Percentiles rank a stretch among this genome's conserved stretches.
Evolutionary conservation across 768 basidiomycete species (phyloP).

Genomic region (Fibroporia radiculosa): DNA sequence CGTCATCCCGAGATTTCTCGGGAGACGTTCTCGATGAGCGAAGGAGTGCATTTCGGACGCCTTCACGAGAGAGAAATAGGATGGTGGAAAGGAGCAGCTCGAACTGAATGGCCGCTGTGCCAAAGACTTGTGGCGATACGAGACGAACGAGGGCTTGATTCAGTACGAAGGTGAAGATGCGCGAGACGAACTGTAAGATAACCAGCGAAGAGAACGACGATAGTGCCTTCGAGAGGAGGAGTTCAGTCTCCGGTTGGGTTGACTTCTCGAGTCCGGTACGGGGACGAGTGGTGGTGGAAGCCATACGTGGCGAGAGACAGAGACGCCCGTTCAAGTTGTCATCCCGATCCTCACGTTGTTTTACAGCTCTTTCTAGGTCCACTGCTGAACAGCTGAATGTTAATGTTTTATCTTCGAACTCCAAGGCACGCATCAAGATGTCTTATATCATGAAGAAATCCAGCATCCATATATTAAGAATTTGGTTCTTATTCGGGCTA

Average conservation of each 20-base stretch:
- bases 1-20: not conserved
- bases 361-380: no score
- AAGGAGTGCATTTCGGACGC: constrained; percentile 78
- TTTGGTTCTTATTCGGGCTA: no score
- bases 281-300: not conserved
- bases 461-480: no score
- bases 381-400: no score
- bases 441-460: no score
- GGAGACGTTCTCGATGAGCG: constrained; percentile 33
- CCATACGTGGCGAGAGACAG: not conserved
- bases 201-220: constrained; percentile 60
- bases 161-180: constrained; percentile 78
- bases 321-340: no score
- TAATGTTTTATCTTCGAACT: no score
- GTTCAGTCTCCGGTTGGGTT: not conserved
- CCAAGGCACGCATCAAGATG: no score
- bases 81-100: constrained; percentile 87
- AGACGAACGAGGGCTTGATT: constrained; percentile 85
- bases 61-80: constrained; percentile 90
- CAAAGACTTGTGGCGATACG: constrained; percentile 77
- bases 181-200: constrained; percentile 77
- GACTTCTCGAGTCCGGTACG: not conserved
- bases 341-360: no score
- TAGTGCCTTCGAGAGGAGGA: constrained; percentile 29
- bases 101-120: constrained; percentile 90